phyloP scores from a whole-genome alignment of 2,329 filamentous ascomycete species.

The Aureobasidium sp. region DNA sequence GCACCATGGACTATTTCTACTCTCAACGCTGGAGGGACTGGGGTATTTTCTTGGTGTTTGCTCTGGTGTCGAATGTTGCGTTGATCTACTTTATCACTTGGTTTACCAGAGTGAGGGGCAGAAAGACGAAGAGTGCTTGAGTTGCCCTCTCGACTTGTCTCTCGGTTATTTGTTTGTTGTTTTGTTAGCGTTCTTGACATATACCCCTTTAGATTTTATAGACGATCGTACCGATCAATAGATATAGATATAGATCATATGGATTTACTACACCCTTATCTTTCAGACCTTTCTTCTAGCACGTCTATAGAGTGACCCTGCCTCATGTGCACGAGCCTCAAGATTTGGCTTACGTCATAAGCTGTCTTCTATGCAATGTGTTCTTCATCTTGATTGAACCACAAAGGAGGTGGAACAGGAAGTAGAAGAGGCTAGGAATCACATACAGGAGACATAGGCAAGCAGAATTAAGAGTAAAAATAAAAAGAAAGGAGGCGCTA shows the following conservation, averaged over 20 bases:
- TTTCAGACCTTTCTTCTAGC: neutral
- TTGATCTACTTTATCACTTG: conserved; percentile 15
- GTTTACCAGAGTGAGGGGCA: conserved; percentile 8
- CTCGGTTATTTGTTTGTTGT: neutral
- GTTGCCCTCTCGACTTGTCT: neutral
- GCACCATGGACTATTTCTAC: conserved; percentile 13
- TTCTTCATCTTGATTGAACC: neutral
- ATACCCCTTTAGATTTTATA: neutral
- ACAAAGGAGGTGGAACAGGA: neutral
- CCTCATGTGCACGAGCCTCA: neutral
- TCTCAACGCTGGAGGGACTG: conserved; percentile 15
- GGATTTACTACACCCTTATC: neutral
- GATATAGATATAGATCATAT: neutral
- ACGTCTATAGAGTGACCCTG: neutral
- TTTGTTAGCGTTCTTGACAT: neutral
- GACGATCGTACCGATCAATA: neutral
- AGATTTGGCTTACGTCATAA: neutral
- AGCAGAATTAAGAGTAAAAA: neutral
- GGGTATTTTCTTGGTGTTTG: conserved; percentile 10
- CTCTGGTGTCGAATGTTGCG: conserved; percentile 9
- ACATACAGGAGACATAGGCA: neutral
- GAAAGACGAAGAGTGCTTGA: conserved; percentile 4
- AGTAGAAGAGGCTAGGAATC: too few species aligned
- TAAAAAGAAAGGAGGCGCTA: neutral
- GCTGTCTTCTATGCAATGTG: neutral